phyloP scores from a whole-genome alignment of 306 rosid genomes.

The Lathyrus sativus region DNA sequence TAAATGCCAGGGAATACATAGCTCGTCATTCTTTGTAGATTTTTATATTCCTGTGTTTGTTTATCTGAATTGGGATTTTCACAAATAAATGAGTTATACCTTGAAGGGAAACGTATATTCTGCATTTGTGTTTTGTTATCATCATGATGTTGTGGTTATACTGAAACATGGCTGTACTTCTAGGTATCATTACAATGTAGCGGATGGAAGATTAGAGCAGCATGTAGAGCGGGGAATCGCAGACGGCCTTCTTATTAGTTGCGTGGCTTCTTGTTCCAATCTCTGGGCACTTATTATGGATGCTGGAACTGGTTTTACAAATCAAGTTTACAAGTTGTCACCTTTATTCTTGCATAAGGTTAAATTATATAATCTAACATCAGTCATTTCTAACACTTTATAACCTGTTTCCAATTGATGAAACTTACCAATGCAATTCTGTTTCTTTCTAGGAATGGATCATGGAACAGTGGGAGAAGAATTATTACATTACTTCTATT shows the following conservation, averaged over 20 bases:
- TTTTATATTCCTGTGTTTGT: not conserved
- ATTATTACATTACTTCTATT: conserved; percentile 50
- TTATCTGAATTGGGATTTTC: conserved; percentile 2
- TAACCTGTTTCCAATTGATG: conserved; percentile 17
- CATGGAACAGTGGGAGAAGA: conserved; percentile 57
- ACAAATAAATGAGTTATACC: conserved; percentile 7
- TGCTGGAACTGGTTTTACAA: conserved; percentile 89
- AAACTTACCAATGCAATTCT: conserved; percentile 4
- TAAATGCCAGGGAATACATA: not conserved
- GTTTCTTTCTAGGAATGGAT: conserved; percentile 50
- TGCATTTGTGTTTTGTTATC: conserved; percentile 41
- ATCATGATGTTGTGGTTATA: conserved; percentile 30
- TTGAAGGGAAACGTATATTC: conserved; percentile 5
- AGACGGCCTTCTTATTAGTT: conserved; percentile 92
- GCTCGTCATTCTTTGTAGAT: not conserved
- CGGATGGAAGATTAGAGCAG: conserved; percentile 83
- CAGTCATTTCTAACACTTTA: conserved; percentile 30
- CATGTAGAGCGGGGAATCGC: conserved; percentile 95
- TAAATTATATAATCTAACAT: conserved; percentile 38
- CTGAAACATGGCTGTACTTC: conserved; percentile 28
- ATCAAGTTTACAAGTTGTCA: conserved; percentile 84
- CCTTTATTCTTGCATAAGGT: conserved; percentile 94
- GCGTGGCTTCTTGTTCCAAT: conserved; percentile 92
- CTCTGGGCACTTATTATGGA: conserved; percentile 99
- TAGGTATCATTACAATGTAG: conserved; percentile 95